phyloP scores from a whole-genome alignment of 352 stramenopile genomes.

The Halophytophthora polymorphica region DNA sequence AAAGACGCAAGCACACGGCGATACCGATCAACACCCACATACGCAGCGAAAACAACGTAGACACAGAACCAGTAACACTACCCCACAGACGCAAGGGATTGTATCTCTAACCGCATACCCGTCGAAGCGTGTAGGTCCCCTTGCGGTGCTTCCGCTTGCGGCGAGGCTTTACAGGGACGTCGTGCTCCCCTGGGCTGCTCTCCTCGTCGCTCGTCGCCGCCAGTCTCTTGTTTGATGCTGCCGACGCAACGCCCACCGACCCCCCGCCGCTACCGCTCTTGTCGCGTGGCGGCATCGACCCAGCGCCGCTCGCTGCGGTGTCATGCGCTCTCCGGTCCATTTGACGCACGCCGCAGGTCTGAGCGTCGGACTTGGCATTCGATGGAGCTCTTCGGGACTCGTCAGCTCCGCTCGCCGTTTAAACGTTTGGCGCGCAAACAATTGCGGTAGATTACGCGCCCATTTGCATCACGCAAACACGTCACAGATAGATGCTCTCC shows the following conservation, averaged over 20 bases:
- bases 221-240: no score
- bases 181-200: not conserved
- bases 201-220: not conserved
- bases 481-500: no score
- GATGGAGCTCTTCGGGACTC: not conserved
- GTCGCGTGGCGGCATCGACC: no score
- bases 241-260: no score
- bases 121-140: slow-evolving; percentile 18
- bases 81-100: not conserved
- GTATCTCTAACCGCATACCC: slow-evolving; percentile 8
- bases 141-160: slow-evolving; percentile 24
- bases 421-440: slow-evolving; percentile 10
- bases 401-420: not conserved
- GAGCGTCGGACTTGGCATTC: no score
- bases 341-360: no score
- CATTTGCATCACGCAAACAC: not conserved
- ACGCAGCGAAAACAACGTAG: not conserved
- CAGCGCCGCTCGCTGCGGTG: no score
- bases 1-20: not conserved
- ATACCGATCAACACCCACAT: not conserved
- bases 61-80: not conserved
- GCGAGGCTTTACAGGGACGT: not conserved
- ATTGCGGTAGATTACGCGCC: slow-evolving; percentile 11
- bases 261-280: no score
- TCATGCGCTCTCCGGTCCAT: no score